Evolutionary conservation across 2,329 filamentous ascomycete species (phyloP).

Genomic region (Neofusicoccum laricinum): DNA sequence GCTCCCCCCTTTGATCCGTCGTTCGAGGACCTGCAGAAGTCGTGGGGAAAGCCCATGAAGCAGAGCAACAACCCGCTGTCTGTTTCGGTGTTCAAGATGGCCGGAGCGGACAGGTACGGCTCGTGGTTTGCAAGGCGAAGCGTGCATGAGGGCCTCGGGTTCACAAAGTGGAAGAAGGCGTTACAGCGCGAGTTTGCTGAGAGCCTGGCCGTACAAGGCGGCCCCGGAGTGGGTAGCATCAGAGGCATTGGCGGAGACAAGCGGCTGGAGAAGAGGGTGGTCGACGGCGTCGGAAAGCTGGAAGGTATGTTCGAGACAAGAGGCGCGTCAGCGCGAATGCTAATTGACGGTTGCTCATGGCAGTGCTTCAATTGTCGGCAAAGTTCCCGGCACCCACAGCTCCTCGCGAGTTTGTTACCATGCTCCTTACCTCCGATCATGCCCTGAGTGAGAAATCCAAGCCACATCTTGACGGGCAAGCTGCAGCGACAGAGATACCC

Average conservation of each 20-base stretch:
- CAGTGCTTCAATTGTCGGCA: conserved; percentile 81
- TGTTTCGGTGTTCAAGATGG: conserved; percentile 76
- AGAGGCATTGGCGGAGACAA: conserved; percentile 82
- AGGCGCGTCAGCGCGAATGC: background rate
- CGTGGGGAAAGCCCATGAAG: conserved; percentile 84
- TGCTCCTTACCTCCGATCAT: conserved; percentile 65
- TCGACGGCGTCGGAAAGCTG: conserved; percentile 60
- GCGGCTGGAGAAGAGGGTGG: conserved; percentile 61
- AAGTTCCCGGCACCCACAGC: conserved; percentile 88
- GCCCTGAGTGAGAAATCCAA: conserved; percentile 49
- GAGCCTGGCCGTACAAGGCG: conserved; percentile 67
- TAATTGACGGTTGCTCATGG: background rate
- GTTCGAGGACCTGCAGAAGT: conserved; percentile 64
- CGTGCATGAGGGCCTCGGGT: conserved; percentile 74
- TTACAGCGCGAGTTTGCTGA: conserved; percentile 77
- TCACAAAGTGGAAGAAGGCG: conserved; percentile 73
- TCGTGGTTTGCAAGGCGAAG: conserved; percentile 87
- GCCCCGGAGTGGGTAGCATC: conserved; percentile 70
- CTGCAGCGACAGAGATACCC: conserved; percentile 43
- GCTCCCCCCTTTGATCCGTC: conserved; percentile 49
- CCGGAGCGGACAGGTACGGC: conserved; percentile 75
- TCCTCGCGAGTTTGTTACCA: conserved; percentile 80
- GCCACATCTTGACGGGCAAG: conserved; percentile 23
- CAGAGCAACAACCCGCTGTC: conserved; percentile 71
- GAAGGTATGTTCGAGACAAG: conserved; percentile 49